Conservation (phyloP, 2,329 filamentous ascomycete genomes). For the Aspergillus sp. region DNA sequence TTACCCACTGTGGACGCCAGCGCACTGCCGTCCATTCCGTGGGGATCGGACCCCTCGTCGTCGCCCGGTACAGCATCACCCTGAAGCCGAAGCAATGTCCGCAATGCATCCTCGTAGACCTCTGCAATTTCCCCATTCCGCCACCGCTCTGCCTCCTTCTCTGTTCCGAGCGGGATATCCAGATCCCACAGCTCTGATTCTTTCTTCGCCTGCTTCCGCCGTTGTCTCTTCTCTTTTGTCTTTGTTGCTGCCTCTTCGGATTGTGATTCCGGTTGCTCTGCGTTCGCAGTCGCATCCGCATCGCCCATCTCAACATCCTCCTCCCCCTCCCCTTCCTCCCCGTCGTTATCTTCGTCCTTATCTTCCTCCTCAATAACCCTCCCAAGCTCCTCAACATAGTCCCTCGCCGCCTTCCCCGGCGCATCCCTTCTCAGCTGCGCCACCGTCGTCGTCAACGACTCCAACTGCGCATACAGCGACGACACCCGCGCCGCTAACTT, state of each 20-base stretch:
- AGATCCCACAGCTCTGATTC: constrained; percentile 28
- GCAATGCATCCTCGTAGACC: constrained; percentile 42
- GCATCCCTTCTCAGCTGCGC: constrained; percentile 47
- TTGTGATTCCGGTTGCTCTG: background rate
- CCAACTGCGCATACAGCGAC: constrained; percentile 48
- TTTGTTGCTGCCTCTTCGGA: background rate
- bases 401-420: constrained; percentile 41
- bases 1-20: constrained; percentile 48
- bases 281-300: constrained; percentile 14
- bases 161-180: constrained; percentile 31
- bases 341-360: constrained; percentile 57
- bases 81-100: constrained; percentile 39
- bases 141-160: constrained; percentile 39
- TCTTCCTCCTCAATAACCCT: constrained; percentile 40
- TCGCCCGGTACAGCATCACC: constrained; percentile 30
- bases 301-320: constrained; percentile 10
- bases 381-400: constrained; percentile 37
- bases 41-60: constrained; percentile 17
- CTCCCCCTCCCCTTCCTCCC: constrained; percentile 45
- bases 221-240: background rate
- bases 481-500: constrained; percentile 44
- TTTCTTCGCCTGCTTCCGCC: background rate
- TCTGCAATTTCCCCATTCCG: constrained; percentile 42
- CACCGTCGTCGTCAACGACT: constrained; percentile 48
- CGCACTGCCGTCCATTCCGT: constrained; percentile 32